Conservation (phyloP, 2,329 filamentous ascomycete genomes). For the Mollisiaceae sp. region DNA sequence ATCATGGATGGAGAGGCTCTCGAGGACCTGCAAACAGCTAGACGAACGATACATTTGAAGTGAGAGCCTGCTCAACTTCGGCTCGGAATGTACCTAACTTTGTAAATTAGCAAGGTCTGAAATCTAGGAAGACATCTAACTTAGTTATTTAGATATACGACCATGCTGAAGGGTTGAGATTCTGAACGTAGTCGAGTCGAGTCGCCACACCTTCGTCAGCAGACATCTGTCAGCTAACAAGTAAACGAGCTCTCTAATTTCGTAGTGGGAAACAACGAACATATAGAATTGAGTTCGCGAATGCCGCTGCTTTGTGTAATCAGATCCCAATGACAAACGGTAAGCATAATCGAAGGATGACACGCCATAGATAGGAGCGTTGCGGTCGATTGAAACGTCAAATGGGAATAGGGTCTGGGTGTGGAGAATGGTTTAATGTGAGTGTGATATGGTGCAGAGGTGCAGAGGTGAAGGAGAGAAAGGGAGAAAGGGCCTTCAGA, state of each 20-base stretch:
- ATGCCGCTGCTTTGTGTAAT: background rate
- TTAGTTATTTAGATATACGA: too few relatives aligned
- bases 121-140: too few relatives aligned
- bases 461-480: background rate
- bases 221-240: too few relatives aligned
- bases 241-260: too few relatives aligned
- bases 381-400: background rate
- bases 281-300: too few relatives aligned
- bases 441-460: background rate
- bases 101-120: too few relatives aligned
- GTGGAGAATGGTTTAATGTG: background rate
- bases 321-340: background rate
- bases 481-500: background rate
- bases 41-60: background rate
- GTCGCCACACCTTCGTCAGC: too few relatives aligned
- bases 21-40: background rate
- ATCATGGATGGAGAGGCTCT: conserved; percentile 21
- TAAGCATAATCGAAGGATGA: background rate
- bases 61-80: background rate
- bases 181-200: too few relatives aligned
- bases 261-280: too few relatives aligned
- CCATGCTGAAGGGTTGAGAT: too few relatives aligned
- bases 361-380: background rate
- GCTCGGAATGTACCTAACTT: background rate
- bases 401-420: background rate